phyloP scores from a whole-genome alignment of 371 early-diverging fungal species.

The Mortierella sp. region DNA sequence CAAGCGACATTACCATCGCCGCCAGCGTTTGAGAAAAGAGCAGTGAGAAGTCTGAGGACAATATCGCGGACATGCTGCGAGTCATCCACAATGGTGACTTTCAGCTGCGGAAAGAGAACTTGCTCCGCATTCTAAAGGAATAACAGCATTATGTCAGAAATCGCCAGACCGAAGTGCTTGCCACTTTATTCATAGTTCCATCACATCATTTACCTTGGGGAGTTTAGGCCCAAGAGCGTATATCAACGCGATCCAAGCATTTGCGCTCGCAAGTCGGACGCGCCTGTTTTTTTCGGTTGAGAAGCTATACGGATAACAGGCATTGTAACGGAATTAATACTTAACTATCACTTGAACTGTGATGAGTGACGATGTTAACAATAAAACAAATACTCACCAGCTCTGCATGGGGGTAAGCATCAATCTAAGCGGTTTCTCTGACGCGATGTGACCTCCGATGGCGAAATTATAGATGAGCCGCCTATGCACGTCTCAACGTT shows the following conservation, averaged over 20 bases:
- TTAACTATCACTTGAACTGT: no score
- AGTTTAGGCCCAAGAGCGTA: slow-evolving; percentile 38
- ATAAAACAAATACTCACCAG: slow-evolving; percentile 4
- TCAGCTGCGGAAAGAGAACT: slow-evolving; percentile 24
- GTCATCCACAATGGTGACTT: slow-evolving; percentile 19
- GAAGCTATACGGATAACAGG: slow-evolving; percentile 5
- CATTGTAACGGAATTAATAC: no score
- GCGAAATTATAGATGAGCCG: slow-evolving; percentile 50
- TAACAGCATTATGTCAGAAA: no score
- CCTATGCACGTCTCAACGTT: background rate
- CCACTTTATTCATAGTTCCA: no score
- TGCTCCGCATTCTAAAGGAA: slow-evolving; percentile 21
- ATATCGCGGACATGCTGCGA: slow-evolving; percentile 44
- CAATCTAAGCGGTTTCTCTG: slow-evolving; percentile 24
- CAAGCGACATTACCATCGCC: slow-evolving; percentile 39
- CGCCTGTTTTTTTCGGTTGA: slow-evolving; percentile 25
- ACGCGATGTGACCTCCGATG: slow-evolving; percentile 26
- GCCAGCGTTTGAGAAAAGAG: slow-evolving; percentile 23
- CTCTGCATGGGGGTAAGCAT: slow-evolving; percentile 37
- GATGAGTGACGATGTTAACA: background rate
- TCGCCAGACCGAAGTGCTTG: no score
- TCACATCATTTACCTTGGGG: slow-evolving; percentile 10
- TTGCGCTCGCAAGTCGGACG: slow-evolving; percentile 35
- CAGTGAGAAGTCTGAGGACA: slow-evolving; percentile 18
- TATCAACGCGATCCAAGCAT: slow-evolving; percentile 40